A percentile compares a stretch with the other conserved stretches of the same genome.
phyloP scores from a whole-genome alignment of 352 stramenopile species.

The Globisporangium okanoganense region DNA sequence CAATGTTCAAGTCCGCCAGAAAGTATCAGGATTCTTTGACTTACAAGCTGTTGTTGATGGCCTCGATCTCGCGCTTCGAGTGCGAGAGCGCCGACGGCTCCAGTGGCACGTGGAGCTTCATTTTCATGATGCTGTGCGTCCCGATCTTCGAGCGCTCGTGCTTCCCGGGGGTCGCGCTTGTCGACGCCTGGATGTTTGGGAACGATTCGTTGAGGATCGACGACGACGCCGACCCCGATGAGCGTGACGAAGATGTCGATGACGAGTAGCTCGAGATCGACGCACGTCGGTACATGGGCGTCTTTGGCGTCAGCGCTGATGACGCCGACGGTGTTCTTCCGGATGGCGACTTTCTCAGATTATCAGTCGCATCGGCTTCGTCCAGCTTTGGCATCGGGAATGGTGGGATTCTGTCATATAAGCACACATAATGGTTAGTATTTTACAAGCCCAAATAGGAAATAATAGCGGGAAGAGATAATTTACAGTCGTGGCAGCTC shows the following conservation, averaged over 20 bases:
- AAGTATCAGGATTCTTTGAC: not conserved
- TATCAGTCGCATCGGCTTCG: constrained; percentile 5
- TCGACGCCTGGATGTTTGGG: constrained; percentile 78
- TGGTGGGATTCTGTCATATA: constrained; percentile 42
- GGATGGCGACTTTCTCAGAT: constrained; percentile 1
- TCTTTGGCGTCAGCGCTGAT: constrained; percentile 20
- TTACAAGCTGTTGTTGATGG: constrained; percentile 84
- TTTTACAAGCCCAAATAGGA: not conserved
- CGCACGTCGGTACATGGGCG: constrained; percentile 12
- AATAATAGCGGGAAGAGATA: too few species aligned
- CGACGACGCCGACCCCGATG: constrained; percentile 7
- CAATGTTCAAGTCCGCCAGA: not conserved
- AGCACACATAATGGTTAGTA: not conserved
- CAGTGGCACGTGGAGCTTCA: constrained; percentile 69
- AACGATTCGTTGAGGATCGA: constrained; percentile 49
- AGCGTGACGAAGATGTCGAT: constrained; percentile 13
- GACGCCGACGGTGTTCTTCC: constrained; percentile 9
- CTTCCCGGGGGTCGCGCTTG: constrained; percentile 60
- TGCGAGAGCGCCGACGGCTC: constrained; percentile 37
- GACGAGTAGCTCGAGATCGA: constrained; percentile 33
- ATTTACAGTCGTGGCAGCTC: constrained; percentile 72
- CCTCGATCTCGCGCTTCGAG: constrained; percentile 62
- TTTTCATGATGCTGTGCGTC: constrained; percentile 63
- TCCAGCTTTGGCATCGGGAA: constrained; percentile 38
- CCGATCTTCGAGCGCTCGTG: constrained; percentile 60